Evolutionary conservation across 305 asterid species (phyloP).

Genomic region (Solanum hybrid): DNA sequence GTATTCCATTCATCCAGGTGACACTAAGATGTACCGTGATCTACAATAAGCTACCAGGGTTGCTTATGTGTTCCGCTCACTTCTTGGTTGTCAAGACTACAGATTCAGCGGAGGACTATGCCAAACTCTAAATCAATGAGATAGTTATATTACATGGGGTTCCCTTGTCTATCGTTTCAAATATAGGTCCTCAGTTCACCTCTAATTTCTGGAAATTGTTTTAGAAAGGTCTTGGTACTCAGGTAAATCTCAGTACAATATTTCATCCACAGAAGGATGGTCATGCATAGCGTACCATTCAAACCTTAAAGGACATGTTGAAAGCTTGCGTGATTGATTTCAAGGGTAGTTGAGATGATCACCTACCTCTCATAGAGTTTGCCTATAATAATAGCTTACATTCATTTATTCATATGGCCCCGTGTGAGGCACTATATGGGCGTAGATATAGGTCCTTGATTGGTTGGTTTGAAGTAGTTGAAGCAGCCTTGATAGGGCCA

Average conservation of each 20-base stretch:
- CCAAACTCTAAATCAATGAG: background rate
- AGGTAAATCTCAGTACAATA: background rate
- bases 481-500: background rate
- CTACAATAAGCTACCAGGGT: background rate
- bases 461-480: background rate
- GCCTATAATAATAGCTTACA: background rate
- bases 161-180: background rate
- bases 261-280: background rate
- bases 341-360: background rate
- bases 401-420: background rate
- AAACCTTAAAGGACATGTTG: background rate
- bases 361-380: background rate
- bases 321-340: background rate
- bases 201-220: background rate
- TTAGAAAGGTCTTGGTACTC: background rate
- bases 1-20: background rate
- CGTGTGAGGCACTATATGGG: background rate
- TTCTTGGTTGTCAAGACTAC: background rate
- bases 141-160: background rate
- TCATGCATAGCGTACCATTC: background rate
- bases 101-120: background rate
- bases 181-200: background rate
- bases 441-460: background rate
- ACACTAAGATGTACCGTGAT: background rate
- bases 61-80: background rate